Base-by-base conservation (phyloP, 1,284 basidiomycete genomes). In the Melampsora americana region DNA sequence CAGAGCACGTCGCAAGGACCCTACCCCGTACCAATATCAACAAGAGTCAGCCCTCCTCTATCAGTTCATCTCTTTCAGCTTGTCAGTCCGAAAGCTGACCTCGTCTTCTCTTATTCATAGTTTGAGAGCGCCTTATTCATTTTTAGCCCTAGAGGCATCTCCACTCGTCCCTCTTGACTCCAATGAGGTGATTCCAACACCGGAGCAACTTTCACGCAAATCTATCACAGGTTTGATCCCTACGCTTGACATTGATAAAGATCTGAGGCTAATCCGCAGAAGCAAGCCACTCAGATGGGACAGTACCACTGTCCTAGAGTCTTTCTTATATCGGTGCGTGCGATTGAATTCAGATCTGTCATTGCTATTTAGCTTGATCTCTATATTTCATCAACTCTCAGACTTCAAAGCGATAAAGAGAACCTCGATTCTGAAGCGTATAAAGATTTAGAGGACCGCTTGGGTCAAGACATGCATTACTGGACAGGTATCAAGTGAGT, bases 291-390 rank as follows among this genome's bases (percentile, higher is more conserved):
- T 74, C 23, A 23, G 48, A 46, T 74, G 72, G 72, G 72, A 74
- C 42, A 67, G 28, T 32, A 60, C 64, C 6, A 66, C 72, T 18
- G n/a, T 74, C 16, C 9, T 74, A 18, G 72, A 74, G 30, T 23
- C 72, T 26, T 74, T 74, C 53, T 32, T 74, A 59, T 74, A 74
- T 64, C 53, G 72, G 72, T 74, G 60, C 9, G 61, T 20, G 9
- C 1, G 42, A 44, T 44, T 44, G 12, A 12, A 16, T 16, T 42
- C 39, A 42, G 11, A 44, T 16, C 14, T 44, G 1, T 2, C n/a
- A 20, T 18, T 46, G 9, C 26, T 42, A 23, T 26, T 12, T 4
- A 16, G 0, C 14, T 70, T n/a, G 61, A 30, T 12, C 2, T 23
- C 23, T n/a, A 23, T 66, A 32, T 30, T 26, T 69, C 26, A 60